These are phyloP conservation scores for Fragaria iinumae DNA, from an alignment of 306 rosid species.

Conservation along the genomic window DNA sequence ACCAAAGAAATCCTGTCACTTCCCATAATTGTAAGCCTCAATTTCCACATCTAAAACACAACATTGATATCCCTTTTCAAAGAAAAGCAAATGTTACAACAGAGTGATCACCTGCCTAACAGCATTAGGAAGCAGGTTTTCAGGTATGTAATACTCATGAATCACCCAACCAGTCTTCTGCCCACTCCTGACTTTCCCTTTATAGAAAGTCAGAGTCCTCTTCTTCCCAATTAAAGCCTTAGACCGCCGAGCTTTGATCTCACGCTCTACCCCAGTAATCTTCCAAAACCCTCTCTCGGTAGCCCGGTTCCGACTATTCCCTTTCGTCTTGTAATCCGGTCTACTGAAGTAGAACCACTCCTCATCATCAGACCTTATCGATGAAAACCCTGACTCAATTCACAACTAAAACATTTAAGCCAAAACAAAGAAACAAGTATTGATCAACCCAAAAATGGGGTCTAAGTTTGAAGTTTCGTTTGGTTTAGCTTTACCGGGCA, in stretches of 20 bases:
- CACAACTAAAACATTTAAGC: too few relatives aligned
- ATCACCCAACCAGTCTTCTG: slow-evolving; percentile 52
- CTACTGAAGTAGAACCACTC: slow-evolving; percentile 65
- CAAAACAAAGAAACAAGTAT: background rate
- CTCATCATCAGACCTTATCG: slow-evolving; percentile 33
- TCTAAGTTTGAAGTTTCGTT: too few relatives aligned
- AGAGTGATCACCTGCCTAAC: slow-evolving; percentile 36
- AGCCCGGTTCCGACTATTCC: slow-evolving; percentile 28
- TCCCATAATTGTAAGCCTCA: background rate
- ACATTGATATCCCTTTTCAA: background rate
- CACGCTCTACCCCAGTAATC: slow-evolving; percentile 46
- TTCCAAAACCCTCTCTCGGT: slow-evolving; percentile 71
- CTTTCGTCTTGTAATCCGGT: slow-evolving; percentile 29
- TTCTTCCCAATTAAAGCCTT: slow-evolving; percentile 46
- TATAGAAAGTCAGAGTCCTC: slow-evolving; percentile 56
- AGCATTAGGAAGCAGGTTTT: slow-evolving; percentile 2
- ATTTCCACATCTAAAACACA: background rate
- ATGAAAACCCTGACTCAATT: slow-evolving; percentile 27
- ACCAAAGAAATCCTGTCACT: background rate
- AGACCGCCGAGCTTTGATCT: slow-evolving; percentile 26
- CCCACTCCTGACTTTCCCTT: slow-evolving; percentile 30
- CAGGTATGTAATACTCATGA: slow-evolving; percentile 54
- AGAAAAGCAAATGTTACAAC: background rate
- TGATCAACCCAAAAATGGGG: background rate
- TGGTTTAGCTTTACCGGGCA: slow-evolving; percentile 37